phyloP scores from a whole-genome alignment of 805 yeast genomes.

The Clavispora santaluciae region DNA sequence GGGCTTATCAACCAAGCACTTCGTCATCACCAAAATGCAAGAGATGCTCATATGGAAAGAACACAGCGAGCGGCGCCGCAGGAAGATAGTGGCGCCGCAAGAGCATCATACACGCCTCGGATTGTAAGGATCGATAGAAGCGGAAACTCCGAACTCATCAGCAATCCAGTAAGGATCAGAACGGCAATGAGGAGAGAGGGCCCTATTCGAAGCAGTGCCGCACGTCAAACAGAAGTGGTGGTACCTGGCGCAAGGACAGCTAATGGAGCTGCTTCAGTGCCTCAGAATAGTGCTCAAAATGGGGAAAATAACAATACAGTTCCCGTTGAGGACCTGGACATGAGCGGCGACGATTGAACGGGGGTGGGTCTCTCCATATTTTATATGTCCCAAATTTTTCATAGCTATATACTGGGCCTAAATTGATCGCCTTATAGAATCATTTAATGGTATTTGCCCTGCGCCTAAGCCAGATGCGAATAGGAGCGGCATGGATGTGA shows the following conservation, averaged over 20 bases:
- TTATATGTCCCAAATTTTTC: too few species aligned
- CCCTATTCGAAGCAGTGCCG: not conserved
- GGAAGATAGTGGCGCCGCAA: not conserved
- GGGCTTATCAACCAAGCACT: constrained; percentile 6
- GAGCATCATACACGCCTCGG: not conserved
- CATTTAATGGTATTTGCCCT: too few species aligned
- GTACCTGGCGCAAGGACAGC: not conserved
- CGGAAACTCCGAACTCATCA: not conserved
- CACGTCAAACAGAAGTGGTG: not conserved
- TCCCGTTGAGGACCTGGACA: not conserved
- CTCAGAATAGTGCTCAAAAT: too few species aligned
- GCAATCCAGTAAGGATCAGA: not conserved
- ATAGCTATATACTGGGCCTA: too few species aligned
- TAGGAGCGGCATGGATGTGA: too few species aligned
- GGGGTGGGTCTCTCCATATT: too few species aligned
- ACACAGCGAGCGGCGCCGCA: not conserved
- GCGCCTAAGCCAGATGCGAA: too few species aligned
- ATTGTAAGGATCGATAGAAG: not conserved
- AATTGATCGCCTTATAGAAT: too few species aligned
- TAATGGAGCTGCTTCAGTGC: too few species aligned
- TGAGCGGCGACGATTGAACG: not conserved
- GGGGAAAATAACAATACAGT: not conserved
- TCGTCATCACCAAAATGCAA: constrained; percentile 4
- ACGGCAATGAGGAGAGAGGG: not conserved
- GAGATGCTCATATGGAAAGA: not conserved